A percentile compares a stretch with the other conserved stretches of the same genome.
These are phyloP conservation scores for Plasmopara viticola DNA, from an alignment of 352 stramenopile species.

Conservation along the genomic window DNA sequence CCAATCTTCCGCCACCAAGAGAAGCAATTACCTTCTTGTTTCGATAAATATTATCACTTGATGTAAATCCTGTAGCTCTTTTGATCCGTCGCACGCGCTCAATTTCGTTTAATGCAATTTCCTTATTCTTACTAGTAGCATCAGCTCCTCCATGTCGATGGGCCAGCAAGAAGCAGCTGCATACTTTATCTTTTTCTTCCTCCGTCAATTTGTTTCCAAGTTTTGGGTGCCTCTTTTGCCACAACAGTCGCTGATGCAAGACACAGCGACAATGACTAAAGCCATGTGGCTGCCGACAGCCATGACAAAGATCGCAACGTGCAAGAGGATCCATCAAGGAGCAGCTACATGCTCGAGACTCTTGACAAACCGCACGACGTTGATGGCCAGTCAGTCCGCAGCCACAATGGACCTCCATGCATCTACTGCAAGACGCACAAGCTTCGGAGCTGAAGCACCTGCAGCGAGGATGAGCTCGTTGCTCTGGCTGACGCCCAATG, in stretches of 20 bases:
- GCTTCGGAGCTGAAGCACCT: slow-evolving; percentile 39
- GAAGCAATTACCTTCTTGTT: slow-evolving; percentile 26
- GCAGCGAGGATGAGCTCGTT: slow-evolving; percentile 25
- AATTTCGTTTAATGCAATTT: slow-evolving; percentile 17
- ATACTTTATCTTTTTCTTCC: slow-evolving; percentile 16
- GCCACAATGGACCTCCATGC: slow-evolving; percentile 52
- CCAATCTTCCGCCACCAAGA: slow-evolving; percentile 21
- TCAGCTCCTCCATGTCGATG: slow-evolving; percentile 17
- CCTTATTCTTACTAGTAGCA: slow-evolving; percentile 19
- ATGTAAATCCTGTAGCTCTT: slow-evolving; percentile 31
- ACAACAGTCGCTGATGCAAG: slow-evolving; percentile 34
- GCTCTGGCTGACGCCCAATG: slow-evolving; percentile 19
- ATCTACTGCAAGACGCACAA: slow-evolving; percentile 48
- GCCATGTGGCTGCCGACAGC: slow-evolving; percentile 32
- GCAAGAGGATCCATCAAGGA: slow-evolving; percentile 13
- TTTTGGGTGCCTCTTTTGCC: slow-evolving; percentile 20
- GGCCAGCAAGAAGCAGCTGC: slow-evolving; percentile 35
- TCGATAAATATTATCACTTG: slow-evolving; percentile 35
- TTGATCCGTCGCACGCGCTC: slow-evolving; percentile 30
- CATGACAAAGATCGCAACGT: slow-evolving; percentile 50
- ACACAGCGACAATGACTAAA: slow-evolving; percentile 59
- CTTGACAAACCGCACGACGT: slow-evolving; percentile 32
- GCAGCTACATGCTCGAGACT: slow-evolving; percentile 67
- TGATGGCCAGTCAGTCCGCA: slow-evolving; percentile 29
- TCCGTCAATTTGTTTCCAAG: slow-evolving; percentile 10